These are phyloP conservation scores for Pythium angustatum DNA, from an alignment of 352 stramenopile species.

Conservation along the genomic window DNA sequence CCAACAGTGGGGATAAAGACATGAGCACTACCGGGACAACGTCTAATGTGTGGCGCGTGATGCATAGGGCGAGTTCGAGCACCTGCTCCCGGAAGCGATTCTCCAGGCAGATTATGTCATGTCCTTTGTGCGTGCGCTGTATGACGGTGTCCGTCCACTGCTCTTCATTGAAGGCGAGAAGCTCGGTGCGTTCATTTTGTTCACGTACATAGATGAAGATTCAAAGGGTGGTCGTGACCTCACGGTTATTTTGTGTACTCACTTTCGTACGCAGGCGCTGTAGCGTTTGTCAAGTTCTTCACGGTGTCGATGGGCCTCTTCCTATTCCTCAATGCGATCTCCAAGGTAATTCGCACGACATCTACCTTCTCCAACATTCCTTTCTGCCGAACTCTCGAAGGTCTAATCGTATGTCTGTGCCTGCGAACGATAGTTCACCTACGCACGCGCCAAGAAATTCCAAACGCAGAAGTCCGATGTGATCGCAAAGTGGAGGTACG, in stretches of 20 bases:
- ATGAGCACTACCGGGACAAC: too few species aligned
- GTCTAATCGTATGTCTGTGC: too few species aligned
- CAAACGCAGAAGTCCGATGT: constrained; percentile 36
- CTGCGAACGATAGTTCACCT: constrained; percentile 35
- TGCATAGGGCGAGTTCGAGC: constrained; percentile 43
- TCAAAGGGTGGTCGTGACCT: too few species aligned
- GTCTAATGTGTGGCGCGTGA: background rate
- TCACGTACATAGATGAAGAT: background rate
- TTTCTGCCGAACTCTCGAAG: too few species aligned
- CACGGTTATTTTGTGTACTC: constrained; percentile 3
- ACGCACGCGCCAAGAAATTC: constrained; percentile 41
- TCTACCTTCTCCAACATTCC: too few species aligned
- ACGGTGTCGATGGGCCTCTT: constrained; percentile 40
- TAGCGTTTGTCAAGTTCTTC: constrained; percentile 44
- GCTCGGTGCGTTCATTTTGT: constrained; percentile 22
- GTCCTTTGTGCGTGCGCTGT: constrained; percentile 36
- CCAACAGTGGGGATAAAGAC: too few species aligned
- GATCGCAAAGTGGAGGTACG: constrained; percentile 42
- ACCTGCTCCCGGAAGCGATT: constrained; percentile 34
- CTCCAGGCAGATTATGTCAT: constrained; percentile 44
- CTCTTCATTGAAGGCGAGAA: constrained; percentile 34
- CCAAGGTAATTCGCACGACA: constrained; percentile 38
- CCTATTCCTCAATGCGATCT: constrained; percentile 41
- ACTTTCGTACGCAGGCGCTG: constrained; percentile 17
- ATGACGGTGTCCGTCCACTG: constrained; percentile 39